These are phyloP conservation scores for Lasiodiplodia sp. DNA, from an alignment of 2,329 filamentous ascomycete genomes.

Conservation along the genomic window DNA sequence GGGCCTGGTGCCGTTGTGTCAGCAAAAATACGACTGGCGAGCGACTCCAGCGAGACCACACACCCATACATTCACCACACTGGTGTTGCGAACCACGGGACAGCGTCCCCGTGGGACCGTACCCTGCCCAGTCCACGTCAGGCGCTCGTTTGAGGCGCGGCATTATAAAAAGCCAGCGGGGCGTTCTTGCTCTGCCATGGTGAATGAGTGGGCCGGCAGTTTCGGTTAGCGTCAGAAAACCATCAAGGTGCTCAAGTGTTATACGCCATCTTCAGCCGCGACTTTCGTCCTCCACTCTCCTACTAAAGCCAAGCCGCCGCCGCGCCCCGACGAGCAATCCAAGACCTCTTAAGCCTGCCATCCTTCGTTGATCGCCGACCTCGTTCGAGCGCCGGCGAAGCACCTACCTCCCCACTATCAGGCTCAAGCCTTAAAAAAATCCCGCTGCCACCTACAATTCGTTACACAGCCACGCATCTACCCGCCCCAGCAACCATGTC, in stretches of 20 bases:
- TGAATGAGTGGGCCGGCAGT: slow-evolving; percentile 15
- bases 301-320: slow-evolving; percentile 20
- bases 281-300: neutral
- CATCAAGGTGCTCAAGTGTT: slow-evolving; percentile 30
- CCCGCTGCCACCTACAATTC: neutral
- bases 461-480: neutral
- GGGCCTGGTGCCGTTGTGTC: slow-evolving; percentile 3
- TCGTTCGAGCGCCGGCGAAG: neutral
- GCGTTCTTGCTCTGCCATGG: slow-evolving; percentile 18
- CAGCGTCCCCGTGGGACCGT: neutral
- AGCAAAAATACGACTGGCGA: slow-evolving; percentile 17
- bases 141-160: neutral
- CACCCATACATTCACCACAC: neutral
- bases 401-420: neutral
- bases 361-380: neutral
- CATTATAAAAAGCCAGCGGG: slow-evolving; percentile 2
- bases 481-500: slow-evolving; percentile 1
- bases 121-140: neutral
- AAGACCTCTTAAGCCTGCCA: neutral
- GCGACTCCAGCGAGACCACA: neutral
- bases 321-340: neutral
- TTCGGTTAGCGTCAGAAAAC: slow-evolving; percentile 29
- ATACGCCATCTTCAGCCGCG: slow-evolving; percentile 2
- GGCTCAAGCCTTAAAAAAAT: neutral
- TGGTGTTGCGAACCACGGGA: neutral